Base-by-base conservation (phyloP, 768 basidiomycete species). In the Mycena sanguinolenta region DNA sequence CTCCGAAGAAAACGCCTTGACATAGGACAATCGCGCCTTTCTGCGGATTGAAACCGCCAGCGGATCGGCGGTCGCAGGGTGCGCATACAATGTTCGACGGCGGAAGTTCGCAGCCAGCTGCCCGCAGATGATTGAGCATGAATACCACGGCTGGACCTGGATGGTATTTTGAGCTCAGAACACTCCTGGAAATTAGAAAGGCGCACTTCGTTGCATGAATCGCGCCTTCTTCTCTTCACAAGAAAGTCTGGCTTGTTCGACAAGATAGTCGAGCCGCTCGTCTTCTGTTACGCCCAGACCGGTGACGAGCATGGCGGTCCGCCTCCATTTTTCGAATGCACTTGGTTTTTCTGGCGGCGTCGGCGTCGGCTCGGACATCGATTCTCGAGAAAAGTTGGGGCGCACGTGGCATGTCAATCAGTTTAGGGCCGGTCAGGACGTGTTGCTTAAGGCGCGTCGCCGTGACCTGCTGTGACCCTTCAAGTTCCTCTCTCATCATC, bases 91-190 rank as follows among this genome's bases (percentile, higher is more conserved):
- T 86, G 67, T 96, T 92, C 27, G 88, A 84, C 1, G 90, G 82
- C 4, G 92, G 88, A 25, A 95, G 90, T 7, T 88, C 83, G 72
- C 91, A 92, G 4, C 94, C 92, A 9, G 90, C 89, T 1, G 92
- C 84, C 70, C 88, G 84, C n/a, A 98, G 87, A 75, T 98, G 96
- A 76, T 95, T 92, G 42, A 96, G 85, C 92, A 99, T 95, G 82
- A 98, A 98, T 12, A 91, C 88, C 2, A 98, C 88, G 4, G 90
- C 83, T 14, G 96, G 96, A 77, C 95, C 97, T 98, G 66, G 9
- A 50, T 17, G 69, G 30, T 4, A 69, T 25, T 14, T n/a, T 46
- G 38, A 61, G 53, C 14, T 59, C 66, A 69, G 25, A 73, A 62
- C 66, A 65, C 62, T 46, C 44, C 19, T 60, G 70, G 64, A 39